Conservation (phyloP, 2,329 filamentous ascomycete genomes). For the Fusarium sp. region DNA sequence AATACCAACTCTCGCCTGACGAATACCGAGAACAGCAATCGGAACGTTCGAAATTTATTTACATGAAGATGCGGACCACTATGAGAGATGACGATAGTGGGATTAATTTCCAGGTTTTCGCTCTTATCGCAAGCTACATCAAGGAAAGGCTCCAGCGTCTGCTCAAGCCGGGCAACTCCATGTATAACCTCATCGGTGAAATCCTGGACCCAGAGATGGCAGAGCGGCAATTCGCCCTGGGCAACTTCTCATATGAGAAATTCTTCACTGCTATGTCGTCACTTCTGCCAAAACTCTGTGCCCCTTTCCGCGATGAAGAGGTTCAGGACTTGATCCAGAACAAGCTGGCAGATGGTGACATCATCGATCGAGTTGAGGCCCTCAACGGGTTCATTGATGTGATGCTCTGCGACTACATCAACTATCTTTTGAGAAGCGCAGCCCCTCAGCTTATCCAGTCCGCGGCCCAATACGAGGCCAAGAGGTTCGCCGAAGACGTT, state of each 20-base stretch:
- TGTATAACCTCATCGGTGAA: slow-evolving; percentile 80
- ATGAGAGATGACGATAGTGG: slow-evolving; percentile 75
- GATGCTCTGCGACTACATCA: slow-evolving; percentile 84
- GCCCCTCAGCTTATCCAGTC: slow-evolving; percentile 79
- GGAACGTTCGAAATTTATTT: slow-evolving; percentile 61
- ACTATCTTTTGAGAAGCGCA: slow-evolving; percentile 79
- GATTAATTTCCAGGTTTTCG: slow-evolving; percentile 74
- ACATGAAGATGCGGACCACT: slow-evolving; percentile 69
- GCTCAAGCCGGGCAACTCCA: slow-evolving; percentile 76
- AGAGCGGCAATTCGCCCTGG: slow-evolving; percentile 73
- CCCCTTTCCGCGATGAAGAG: slow-evolving; percentile 82
- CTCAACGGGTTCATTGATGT: slow-evolving; percentile 81
- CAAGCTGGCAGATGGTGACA: slow-evolving; percentile 68
- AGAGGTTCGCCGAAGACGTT: slow-evolving; percentile 74
- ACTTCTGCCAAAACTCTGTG: slow-evolving; percentile 82
- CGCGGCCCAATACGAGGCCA: slow-evolving; percentile 79
- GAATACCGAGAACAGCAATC: slow-evolving; percentile 69
- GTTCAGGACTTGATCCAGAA: slow-evolving; percentile 76
- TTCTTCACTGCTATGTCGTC: slow-evolving; percentile 83
- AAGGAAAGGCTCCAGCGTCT: slow-evolving; percentile 78
- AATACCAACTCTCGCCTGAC: slow-evolving; percentile 76
- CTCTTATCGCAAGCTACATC: slow-evolving; percentile 77
- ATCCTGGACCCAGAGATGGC: slow-evolving; percentile 80
- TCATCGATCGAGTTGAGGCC: slow-evolving; percentile 81
- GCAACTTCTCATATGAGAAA: slow-evolving; percentile 82